Percentiles rank a stretch among this genome's conserved stretches.
These are phyloP conservation scores for Actinidia arguta DNA, from an alignment of 179 eudicot genomes.

Conservation along the genomic window DNA sequence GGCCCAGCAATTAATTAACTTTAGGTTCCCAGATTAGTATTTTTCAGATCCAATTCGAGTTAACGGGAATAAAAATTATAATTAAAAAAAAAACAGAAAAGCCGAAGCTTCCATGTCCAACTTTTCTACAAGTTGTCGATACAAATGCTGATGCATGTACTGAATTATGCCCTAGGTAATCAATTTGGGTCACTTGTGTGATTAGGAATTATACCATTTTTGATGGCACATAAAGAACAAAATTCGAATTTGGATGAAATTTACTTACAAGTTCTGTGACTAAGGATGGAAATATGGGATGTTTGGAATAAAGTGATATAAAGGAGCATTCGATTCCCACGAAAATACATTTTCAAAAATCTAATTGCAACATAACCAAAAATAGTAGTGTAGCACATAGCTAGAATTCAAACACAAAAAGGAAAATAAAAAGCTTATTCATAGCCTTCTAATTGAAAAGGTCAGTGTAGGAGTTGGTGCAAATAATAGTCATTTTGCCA, in stretches of 20 bases:
- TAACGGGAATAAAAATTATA: too few relatives aligned
- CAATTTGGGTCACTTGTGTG: background rate
- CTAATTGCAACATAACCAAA: background rate
- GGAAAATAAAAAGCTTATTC: too few relatives aligned
- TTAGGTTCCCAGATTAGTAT: too few relatives aligned
- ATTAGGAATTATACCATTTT: background rate
- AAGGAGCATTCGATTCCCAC: background rate
- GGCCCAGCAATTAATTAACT: too few relatives aligned
- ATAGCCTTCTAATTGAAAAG: too few relatives aligned
- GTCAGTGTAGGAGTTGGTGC: too few relatives aligned
- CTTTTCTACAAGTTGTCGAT: background rate
- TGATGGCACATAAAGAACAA: background rate
- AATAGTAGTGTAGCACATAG: too few relatives aligned
- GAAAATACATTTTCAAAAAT: background rate
- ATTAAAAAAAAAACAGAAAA: background rate
- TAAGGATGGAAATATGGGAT: background rate
- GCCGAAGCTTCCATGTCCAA: background rate
- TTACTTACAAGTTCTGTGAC: background rate
- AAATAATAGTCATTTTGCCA: too few relatives aligned
- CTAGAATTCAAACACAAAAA: too few relatives aligned
- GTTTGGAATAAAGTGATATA: background rate
- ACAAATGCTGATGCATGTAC: background rate
- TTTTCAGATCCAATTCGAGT: too few relatives aligned
- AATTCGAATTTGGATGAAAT: constrained; percentile 3
- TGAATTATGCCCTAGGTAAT: background rate